Base-by-base conservation (phyloP, 306 rosid genomes). In the Fragaria nilgerrensis region DNA sequence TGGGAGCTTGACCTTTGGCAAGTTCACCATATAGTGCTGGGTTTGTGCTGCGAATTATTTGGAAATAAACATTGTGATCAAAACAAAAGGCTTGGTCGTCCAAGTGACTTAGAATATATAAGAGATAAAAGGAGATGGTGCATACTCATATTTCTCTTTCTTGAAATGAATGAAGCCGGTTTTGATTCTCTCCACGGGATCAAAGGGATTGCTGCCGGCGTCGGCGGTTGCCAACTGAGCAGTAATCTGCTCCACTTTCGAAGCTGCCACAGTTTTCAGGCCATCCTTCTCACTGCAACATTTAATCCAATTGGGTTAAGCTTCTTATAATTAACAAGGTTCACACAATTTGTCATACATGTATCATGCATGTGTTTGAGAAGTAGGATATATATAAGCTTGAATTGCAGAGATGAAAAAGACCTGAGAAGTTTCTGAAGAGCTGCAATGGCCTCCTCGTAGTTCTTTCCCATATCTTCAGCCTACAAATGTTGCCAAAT, bases 101-200 rank as follows among this genome's bases (percentile, higher is more conserved):
- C 1, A 5, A 25, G 12, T 29, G 67, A 62, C 68, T 27, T 63
- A 3, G 34, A 64, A 16, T 32, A 43, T 43, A 43, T 43, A 43
- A 64, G 44, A 16, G 69, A 63, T 63, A 0, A 4, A 63, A 63
- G 8, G n/a, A 64, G 41, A 64, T 64, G 69, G 0, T 23, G 73
- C 90, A 75, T 41, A 96, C 99, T 92, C 99, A 68, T 85, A 96
- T 96, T 96, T 96, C 93, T 96, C 97, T 70, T 78, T 89, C 89
- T 96, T 96, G 98, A 92, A 96, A 55, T 86, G 9, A 80, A 90
- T 55, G 81, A 79, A 96, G 64, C 99, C 99, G 75, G 81, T 2
- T 79, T 96, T 96, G 82, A 96, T 79, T 75, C 94, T 96, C 32
- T 96, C 99, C 22, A 91, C 92, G 3, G 97, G 86, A 65, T 85